phyloP scores from a whole-genome alignment of 2,329 filamentous ascomycete species.

The Botrytis aclada region DNA sequence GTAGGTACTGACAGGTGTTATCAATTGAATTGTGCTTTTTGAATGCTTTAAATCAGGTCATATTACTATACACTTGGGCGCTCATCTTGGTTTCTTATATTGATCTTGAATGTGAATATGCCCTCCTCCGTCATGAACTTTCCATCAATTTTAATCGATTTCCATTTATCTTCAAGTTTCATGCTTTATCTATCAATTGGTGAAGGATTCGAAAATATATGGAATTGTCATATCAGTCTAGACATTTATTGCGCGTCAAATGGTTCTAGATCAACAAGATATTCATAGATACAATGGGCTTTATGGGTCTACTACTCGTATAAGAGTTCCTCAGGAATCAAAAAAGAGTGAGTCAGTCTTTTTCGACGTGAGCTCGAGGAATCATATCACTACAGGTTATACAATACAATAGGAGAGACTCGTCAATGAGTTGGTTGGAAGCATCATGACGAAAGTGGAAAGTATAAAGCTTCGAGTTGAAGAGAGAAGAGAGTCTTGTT shows the following conservation, averaged over 20 bases:
- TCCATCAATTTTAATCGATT: neutral
- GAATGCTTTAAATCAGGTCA: neutral
- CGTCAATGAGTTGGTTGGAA: neutral
- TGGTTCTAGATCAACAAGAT: constrained; percentile 3
- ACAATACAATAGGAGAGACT: neutral
- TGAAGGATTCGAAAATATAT: neutral
- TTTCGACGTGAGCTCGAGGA: neutral
- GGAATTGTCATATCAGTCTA: neutral
- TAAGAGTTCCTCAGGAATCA: neutral
- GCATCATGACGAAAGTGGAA: neutral
- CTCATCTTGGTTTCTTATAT: neutral
- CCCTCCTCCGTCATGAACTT: neutral
- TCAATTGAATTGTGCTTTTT: neutral
- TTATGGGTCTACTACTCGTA: neutral
- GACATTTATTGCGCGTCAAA: constrained; percentile 1
- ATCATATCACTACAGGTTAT: neutral
- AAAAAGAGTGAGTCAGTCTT: neutral
- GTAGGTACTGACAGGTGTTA: neutral
- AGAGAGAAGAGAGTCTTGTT: neutral
- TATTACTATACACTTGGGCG: neutral
- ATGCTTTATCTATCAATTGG: neutral
- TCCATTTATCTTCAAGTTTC: neutral
- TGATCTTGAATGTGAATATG: neutral
- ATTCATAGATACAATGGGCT: neutral
- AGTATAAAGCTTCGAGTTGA: neutral